Percentiles rank a stretch among this genome's conserved stretches.
Conservation (phyloP, 345 rosid genomes). For the Physaria fendleri region DNA sequence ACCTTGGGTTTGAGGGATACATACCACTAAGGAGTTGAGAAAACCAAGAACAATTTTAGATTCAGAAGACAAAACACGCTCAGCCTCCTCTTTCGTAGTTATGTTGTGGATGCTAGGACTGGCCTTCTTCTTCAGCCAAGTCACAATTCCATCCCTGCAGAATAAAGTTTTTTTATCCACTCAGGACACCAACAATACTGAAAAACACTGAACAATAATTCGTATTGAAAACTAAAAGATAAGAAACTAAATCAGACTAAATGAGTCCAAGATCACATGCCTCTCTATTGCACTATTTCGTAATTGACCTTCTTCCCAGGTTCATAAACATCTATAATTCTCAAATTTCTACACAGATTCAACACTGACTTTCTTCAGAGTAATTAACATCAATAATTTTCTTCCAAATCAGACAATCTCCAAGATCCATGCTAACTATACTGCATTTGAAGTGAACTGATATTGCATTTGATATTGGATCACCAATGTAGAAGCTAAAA, state of each 20-base stretch:
- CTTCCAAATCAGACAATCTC: neutral
- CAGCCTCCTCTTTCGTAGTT: conserved; percentile 35
- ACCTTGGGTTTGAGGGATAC: neutral
- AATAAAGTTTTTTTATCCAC: neutral
- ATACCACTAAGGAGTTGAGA: conserved; percentile 41
- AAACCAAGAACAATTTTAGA: conserved; percentile 37
- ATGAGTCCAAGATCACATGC: neutral
- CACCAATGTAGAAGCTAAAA: conserved; percentile 7
- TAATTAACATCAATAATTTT: neutral
- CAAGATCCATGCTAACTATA: neutral
- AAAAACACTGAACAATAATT: neutral
- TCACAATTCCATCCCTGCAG: conserved; percentile 36
- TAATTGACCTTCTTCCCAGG: neutral
- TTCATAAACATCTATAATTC: neutral
- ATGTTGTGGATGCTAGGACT: conserved; percentile 30
- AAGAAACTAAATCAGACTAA: neutral
- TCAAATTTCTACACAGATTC: neutral
- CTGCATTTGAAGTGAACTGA: neutral
- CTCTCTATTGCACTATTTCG: neutral
- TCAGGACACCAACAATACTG: neutral
- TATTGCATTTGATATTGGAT: neutral
- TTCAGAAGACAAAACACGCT: conserved; percentile 23
- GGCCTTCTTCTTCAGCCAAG: conserved; percentile 41
- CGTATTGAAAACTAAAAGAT: neutral
- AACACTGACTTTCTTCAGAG: neutral